Base-by-base conservation (phyloP, 1,139 yeast genomes). In the Casaregolazyma suthepensis region DNA sequence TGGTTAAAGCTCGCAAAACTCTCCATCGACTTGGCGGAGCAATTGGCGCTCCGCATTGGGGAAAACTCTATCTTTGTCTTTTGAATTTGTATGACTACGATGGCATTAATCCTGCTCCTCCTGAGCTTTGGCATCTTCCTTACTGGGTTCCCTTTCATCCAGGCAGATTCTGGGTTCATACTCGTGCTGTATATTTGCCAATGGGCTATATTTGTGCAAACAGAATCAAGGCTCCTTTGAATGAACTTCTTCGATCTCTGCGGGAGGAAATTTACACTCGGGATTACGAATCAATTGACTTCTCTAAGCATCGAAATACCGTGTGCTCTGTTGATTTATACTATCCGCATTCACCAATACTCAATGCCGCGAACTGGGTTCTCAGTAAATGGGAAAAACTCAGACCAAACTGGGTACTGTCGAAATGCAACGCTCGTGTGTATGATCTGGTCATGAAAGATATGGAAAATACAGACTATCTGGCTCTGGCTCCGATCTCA, bases 101-200 rank as follows among this genome's bases (percentile, higher is more conserved):
- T 59, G 99, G 99, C 50, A 96, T 93, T 6, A 94, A 94, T 62
- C 99, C 99, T 1, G 96, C 96, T 1, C 99, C 99, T 1, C 94
- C 98, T 1, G 99, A 94, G 68, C 72, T 91, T 52, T 94, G 96
- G 95, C 72, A 86, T 59, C 71, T 93, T 48, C 99, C 99, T 1
- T 87, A 89, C 59, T 66, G 76, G 51, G 63, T 85, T 1, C 96
- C 96, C 0, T 75, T 90, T 44, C 99, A 93, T 66, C 99, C 99
- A 0, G 96, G 93, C 29, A 79, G 89, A 66, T 94, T 98, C 99
- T 94, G 99, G 99, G 97, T 93, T 29, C 99, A 94, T 66, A 93
- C 97, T 0, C 75, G 99, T 55, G 96, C 95, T 1, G 89, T 94
- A 37, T 93, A 91, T 64, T 71, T 88, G 46, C 95, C 98, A 0